Base-by-base conservation (phyloP, 768 basidiomycete species). In the Auricularia cornea region DNA sequence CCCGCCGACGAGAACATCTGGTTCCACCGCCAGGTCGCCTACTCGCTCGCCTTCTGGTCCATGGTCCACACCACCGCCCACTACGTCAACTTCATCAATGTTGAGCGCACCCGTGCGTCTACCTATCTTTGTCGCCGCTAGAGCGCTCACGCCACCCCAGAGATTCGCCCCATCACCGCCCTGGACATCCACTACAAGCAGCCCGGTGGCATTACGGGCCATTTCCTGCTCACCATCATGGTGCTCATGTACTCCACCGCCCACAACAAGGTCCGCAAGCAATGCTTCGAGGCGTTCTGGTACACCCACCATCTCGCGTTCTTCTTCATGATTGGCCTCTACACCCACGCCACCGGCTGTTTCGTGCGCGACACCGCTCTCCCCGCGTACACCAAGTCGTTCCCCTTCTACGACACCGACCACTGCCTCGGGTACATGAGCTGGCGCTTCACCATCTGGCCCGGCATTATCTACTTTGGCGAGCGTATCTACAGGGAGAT, bases 251-350 rank as follows among this genome's bases (percentile, higher is more conserved):
- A 95, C 73, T 84, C 90, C 44, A 94, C 93, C 26, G 93, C 94
- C 3, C 92, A 94, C 75, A 81, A 84, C 71, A 93, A 90, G 75
- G 87, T 98, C 66, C 89, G 94, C 68, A 74, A 83, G 65, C 91
- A 94, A 74, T 91, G 87, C 78, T 97, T 95, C 75, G 94, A 98
- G 74, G 92, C 85, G 1, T 98, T 98, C 80, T 96, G 94, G 94
- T 96, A 94, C 74, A 94, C 94, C 35, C 94, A 96, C 67, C 94
- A 95, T 68, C 84, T 94, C 44, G 92, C 91, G 12, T 92, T 94
- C 81, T 92, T 94, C 78, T 94, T 95, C 79, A 91, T 95, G 86
- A 79, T 95, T 65, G 90, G 85, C 33, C 83, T 97, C 57, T 96
- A 90, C 75, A 83, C 90, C 26, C 94, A 95, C 73, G 93, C 94